These are phyloP conservation scores for Starmerella floris DNA, from an alignment of 805 yeast species.

Conservation along the genomic window DNA sequence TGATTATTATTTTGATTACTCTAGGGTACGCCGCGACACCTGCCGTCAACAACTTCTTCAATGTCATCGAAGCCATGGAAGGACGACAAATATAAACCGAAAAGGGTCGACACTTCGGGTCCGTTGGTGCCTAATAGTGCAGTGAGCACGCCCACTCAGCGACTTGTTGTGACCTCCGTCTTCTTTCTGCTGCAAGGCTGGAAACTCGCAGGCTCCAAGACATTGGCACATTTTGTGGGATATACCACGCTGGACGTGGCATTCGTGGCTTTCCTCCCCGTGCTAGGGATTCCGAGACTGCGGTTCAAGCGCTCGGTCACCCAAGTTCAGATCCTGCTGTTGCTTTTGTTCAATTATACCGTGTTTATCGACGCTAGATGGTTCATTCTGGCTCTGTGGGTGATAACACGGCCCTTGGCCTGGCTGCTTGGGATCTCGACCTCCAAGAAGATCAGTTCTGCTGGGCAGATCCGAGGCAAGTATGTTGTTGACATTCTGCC, in stretches of 20 bases:
- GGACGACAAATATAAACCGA: not conserved
- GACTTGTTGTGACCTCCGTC: conserved; percentile 50
- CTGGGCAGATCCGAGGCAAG: conserved; percentile 39
- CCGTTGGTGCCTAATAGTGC: conserved; percentile 46
- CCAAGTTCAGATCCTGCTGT: conserved; percentile 33
- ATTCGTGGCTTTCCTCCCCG: conserved; percentile 57
- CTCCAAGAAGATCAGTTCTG: not conserved
- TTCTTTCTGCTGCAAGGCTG: conserved; percentile 72
- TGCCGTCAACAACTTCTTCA: not conserved
- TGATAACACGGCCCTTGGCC: conserved; percentile 4
- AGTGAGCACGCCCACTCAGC: conserved; percentile 53
- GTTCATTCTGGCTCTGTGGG: conserved; percentile 11
- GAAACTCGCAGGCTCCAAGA: conserved; percentile 58
- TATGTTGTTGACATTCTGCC: conserved; percentile 81
- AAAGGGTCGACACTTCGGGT: conserved; percentile 1
- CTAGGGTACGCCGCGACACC: too few relatives aligned
- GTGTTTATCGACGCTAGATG: conserved; percentile 37
- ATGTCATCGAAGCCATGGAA: conserved; percentile 2
- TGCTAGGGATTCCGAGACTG: conserved; percentile 62
- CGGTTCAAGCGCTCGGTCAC: conserved; percentile 49
- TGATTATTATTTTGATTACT: too few relatives aligned
- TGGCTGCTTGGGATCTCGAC: not conserved
- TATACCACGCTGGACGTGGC: conserved; percentile 61
- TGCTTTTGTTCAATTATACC: conserved; percentile 36
- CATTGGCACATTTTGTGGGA: conserved; percentile 35